Evolutionary conservation across 768 basidiomycete genomes (phyloP).

Genomic region (Hortiboletus flavorubellus): DNA sequence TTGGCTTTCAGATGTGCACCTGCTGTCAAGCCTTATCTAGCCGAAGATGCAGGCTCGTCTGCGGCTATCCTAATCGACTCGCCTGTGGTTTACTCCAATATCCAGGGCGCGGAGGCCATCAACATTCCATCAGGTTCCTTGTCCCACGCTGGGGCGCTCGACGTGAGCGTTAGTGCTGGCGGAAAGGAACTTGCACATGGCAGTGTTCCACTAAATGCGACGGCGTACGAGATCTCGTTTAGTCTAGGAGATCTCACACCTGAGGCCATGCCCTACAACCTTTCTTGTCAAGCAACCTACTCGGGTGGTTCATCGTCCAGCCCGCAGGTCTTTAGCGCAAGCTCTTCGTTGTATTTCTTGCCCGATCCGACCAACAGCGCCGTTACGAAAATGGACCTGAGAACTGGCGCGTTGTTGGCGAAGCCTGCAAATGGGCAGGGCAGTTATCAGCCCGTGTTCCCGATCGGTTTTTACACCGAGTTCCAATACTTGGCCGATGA

Average conservation of each 20-base stretch:
- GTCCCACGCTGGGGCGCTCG: constrained; percentile 29
- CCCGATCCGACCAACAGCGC: constrained; percentile 45
- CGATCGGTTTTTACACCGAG: constrained; percentile 43
- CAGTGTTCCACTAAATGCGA: constrained; percentile 48
- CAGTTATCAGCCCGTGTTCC: constrained; percentile 48
- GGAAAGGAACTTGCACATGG: constrained; percentile 45
- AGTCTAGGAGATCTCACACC: constrained; percentile 44
- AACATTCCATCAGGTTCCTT: constrained; percentile 28
- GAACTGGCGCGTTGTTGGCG: constrained; percentile 54
- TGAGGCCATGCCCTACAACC: constrained; percentile 28
- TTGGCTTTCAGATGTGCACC: constrained; percentile 57
- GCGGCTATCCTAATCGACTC: constrained; percentile 53
- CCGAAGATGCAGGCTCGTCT: constrained; percentile 44
- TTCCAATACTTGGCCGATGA: constrained; percentile 29
- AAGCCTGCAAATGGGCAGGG: constrained; percentile 47
- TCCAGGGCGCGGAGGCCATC: constrained; percentile 45
- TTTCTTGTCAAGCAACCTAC: constrained; percentile 30
- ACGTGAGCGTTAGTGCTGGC: constrained; percentile 43
- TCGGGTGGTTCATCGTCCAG: constrained; percentile 30
- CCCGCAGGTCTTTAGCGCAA: constrained; percentile 41
- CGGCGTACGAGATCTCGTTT: constrained; percentile 47
- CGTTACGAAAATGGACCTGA: constrained; percentile 58
- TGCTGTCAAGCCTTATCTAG: constrained; percentile 55
- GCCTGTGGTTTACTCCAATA: constrained; percentile 43
- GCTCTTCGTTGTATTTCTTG: constrained; percentile 44